Conservation (phyloP, 176 grass and related monocot species). For the Eleusine coracana region DNA sequence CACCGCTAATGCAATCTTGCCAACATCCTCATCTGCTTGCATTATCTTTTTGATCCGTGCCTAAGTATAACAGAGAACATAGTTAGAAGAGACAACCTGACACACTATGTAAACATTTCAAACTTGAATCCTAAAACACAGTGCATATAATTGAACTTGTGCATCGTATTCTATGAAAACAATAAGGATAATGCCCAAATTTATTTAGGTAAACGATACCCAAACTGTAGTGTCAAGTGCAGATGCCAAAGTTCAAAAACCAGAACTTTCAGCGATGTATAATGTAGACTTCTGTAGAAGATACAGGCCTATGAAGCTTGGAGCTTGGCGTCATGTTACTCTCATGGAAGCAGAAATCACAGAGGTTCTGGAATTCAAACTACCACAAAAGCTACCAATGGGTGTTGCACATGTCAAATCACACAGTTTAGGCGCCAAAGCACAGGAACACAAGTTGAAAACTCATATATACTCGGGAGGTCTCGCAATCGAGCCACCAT, state of each 20-base stretch:
- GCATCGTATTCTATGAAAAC: background rate
- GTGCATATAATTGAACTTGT: background rate
- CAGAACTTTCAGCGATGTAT: too few species aligned
- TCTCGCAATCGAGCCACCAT: background rate
- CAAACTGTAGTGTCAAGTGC: slow-evolving; percentile 8
- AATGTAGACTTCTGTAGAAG: too few species aligned
- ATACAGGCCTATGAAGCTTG: background rate
- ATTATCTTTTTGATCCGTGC: slow-evolving; percentile 99
- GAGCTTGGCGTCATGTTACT: background rate
- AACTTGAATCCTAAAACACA: slow-evolving; percentile 19
- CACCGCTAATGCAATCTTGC: slow-evolving; percentile 94
- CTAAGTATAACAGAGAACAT: slow-evolving; percentile 47
- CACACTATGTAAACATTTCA: background rate
- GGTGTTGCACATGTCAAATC: background rate
- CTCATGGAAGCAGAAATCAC: background rate
- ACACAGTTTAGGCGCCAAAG: background rate
- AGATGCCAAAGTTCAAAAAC: background rate
- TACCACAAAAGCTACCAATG: background rate
- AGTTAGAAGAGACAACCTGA: slow-evolving; percentile 9
- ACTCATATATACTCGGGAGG: background rate
- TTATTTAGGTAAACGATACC: background rate
- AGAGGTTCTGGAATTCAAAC: background rate
- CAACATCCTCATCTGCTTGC: slow-evolving; percentile 99
- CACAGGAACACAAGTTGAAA: background rate
- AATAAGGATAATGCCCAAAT: slow-evolving; percentile 17